These are phyloP conservation scores for Aspergillus nanangensis DNA, from an alignment of 495 filamentous ascomycete species.

Conservation along the genomic window DNA sequence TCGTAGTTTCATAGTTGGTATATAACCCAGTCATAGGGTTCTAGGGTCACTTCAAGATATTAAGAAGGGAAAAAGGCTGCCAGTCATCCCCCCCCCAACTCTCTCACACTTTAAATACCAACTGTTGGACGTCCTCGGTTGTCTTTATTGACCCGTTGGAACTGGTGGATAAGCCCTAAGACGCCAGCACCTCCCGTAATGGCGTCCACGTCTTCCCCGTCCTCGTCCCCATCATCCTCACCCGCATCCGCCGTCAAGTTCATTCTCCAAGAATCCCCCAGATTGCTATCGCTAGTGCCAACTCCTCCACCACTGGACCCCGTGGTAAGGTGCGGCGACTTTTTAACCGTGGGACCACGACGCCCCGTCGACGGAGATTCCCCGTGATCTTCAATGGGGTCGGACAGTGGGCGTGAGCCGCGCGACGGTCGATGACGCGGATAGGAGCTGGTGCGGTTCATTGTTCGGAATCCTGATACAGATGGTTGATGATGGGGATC, in stretches of 20 bases:
- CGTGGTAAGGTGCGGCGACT: slow-evolving; percentile 24
- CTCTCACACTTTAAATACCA: slow-evolving; percentile 37
- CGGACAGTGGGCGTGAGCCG: slow-evolving; percentile 25
- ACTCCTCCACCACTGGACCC: slow-evolving; percentile 30
- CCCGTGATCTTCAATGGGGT: slow-evolving; percentile 42
- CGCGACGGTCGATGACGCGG: slow-evolving; percentile 47
- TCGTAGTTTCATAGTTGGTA: too few species aligned
- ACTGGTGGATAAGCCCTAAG: slow-evolving; percentile 83
- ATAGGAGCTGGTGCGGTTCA: slow-evolving; percentile 39
- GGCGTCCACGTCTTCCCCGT: slow-evolving; percentile 46
- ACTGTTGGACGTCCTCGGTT: slow-evolving; percentile 41
- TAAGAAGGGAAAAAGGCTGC: too few species aligned
- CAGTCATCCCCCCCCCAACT: too few species aligned
- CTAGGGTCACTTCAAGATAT: too few species aligned
- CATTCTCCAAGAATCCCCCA: slow-evolving; percentile 63
- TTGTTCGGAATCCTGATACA: slow-evolving; percentile 43
- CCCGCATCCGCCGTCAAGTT: slow-evolving; percentile 45
- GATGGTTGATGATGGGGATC: slow-evolving; percentile 86
- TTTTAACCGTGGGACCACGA: slow-evolving; percentile 17
- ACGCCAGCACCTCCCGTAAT: slow-evolving; percentile 55
- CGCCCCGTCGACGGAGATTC: slow-evolving; percentile 24
- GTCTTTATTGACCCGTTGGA: slow-evolving; percentile 77
- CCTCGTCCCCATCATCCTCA: slow-evolving; percentile 41
- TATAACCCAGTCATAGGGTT: too few species aligned
- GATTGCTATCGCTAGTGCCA: slow-evolving; percentile 50